Base-by-base conservation (phyloP, 1,139 yeast species). In the Yamadazyma atmosphaerica region DNA sequence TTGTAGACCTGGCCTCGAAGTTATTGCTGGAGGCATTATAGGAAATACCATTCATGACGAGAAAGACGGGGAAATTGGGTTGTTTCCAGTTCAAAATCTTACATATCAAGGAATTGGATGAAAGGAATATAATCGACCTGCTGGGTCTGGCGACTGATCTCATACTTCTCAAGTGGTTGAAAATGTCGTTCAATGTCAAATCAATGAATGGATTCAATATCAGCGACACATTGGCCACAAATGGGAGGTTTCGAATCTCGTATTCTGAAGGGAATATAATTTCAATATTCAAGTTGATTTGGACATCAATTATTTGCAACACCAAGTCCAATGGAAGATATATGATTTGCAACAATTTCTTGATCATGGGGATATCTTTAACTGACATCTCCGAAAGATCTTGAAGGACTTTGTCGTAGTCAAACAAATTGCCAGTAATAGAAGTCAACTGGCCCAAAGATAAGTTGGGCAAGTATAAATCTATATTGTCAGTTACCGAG, bases 71-170 rank as follows among this genome's bases (percentile, higher is more conserved):
- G 63, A 86, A 92, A 60, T 90, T 92, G 4, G 98, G 98, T 63
- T 92, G 98, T 61, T 92, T 92, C 98, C 98, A 92, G 61, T 92
- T 92, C 50, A 92, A 69, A 35, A 88, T 86, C 14, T 96, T 88
- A 62, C 98, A 92, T 14, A 89, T 87, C 36, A 83, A 78, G 23
- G 96, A 86, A 60, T 89, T 89, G 36, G 88, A 79, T 0, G 97
- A 87, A 13, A 95, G 79, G 60, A 92, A 86, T 6, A 90, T 81
- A 25, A 92, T 67, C 0, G 92, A 81, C 42, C 95, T 69, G 23
- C 69, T 66, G 43, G 58, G 25, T 58, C 51, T 33, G 63, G 38
- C 35, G n/a, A 32, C 35, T 4, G 44, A 58, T 50, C 83, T 66
- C 41, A 74, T 60, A 2, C 69, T 56, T 43, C 90, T 65, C 23